Base-by-base conservation (phyloP, 148 eudicot species). In the Simmondsia chinensis region DNA sequence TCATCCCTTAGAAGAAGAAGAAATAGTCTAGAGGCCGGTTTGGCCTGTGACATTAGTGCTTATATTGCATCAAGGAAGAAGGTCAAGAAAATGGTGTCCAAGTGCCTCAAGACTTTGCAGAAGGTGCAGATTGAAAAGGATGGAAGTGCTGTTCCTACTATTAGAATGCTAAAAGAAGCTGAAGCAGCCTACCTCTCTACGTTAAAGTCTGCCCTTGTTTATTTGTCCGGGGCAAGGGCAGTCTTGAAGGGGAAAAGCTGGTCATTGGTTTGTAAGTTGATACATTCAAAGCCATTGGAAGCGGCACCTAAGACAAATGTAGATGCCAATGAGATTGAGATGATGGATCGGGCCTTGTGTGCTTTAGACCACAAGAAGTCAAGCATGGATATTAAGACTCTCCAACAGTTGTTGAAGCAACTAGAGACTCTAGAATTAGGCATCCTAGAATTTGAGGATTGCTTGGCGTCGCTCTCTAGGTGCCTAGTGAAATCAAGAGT, bases 401-500 rank as follows among this genome's bases (percentile, higher is more conserved):
- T 13, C 12, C 17, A 45, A 7, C 16, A 28, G 7, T 42, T 54
- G 48, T 22, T 20, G 13, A 51, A 42, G 20, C 19, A 54, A 31
- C 14, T 30, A 30, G 38, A 20, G 37, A n/a, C 27, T 5, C 12
- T 54, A 33, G 59, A 54, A 22, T 12, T 26, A 4, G 18, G 8
- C 17, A 41, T 42, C 29, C 15, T 33, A 7, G 52, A 40, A 34
- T 19, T 69, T 22, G 57, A 63, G 26, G 57, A 57, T 36, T 17
- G 33, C 7, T 11, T 69, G 13, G 74, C 52, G 32, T 15, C 42
- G 9, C 33, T 69, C 56, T 58, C 39, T 17, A 63, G 54, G 20
- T 50, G 64, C 30, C 21, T 69, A 15, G 41, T 69, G 7, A 69
- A 47, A 37, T 46, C 57, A 12, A 48, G 65, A 46, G 69, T 69